phyloP scores from a whole-genome alignment of 331 rosid species.

The Rosa hybrid region DNA sequence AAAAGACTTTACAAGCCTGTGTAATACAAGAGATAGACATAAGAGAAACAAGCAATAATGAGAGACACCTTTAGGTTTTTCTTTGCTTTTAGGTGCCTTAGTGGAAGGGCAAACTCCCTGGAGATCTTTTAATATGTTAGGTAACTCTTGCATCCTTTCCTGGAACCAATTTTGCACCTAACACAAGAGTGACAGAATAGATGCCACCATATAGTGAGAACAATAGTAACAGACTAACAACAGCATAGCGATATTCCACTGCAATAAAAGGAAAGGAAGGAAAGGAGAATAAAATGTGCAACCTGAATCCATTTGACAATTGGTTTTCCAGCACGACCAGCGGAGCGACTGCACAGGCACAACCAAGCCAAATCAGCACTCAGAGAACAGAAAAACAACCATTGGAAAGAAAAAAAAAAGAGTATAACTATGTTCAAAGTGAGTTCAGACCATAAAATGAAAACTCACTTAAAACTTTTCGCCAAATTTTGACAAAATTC shows the following conservation, averaged over 20 bases:
- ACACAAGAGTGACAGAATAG: conserved; percentile 8
- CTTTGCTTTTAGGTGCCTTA: conserved; percentile 44
- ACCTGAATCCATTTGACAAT: conserved; percentile 80
- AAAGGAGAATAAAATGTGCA: conserved; percentile 22
- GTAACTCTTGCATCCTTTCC: conserved; percentile 42
- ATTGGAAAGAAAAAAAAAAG: background rate
- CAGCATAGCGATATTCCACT: background rate
- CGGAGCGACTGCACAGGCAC: conserved; percentile 61
- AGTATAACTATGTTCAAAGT: background rate
- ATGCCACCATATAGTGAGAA: background rate
- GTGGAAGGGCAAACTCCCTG: conserved; percentile 37
- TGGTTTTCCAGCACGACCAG: conserved; percentile 95
- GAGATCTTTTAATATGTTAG: conserved; percentile 37
- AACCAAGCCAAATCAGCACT: conserved; percentile 30
- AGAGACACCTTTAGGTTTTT: conserved; percentile 39
- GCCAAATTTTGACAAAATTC: conserved; percentile 64
- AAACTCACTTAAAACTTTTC: conserved; percentile 62
- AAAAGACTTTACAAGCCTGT: conserved; percentile 2
- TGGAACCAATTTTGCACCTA: conserved; percentile 82
- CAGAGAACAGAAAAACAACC: conserved; percentile 7
- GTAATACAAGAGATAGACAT: background rate
- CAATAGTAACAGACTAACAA: background rate
- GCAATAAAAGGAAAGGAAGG: background rate
- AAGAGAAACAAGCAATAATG: conserved; percentile 20
- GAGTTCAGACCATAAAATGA: conserved; percentile 6